phyloP scores from a whole-genome alignment of 345 rosid genomes.

The Sapria himalayana region DNA sequence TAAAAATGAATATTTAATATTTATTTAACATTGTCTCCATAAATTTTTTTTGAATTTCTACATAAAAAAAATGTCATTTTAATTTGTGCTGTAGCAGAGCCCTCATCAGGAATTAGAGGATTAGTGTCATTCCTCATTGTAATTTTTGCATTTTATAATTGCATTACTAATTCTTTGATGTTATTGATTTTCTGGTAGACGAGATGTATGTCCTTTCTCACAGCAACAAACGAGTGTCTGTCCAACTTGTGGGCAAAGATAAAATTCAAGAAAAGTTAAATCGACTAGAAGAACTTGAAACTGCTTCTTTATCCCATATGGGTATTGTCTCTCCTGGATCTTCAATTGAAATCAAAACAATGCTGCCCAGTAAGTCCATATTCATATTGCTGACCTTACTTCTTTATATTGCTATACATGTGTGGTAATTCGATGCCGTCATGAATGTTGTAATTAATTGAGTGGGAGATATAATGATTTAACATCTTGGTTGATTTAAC shows the following conservation, averaged over 20 bases:
- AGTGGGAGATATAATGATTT: too few relatives aligned
- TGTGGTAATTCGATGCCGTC: too few relatives aligned
- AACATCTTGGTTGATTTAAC: too few relatives aligned
- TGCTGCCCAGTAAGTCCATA: constrained; percentile 54
- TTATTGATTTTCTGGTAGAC: constrained; percentile 22
- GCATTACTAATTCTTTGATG: background rate
- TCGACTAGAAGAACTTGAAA: constrained; percentile 46
- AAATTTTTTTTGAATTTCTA: background rate
- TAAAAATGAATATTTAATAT: too few relatives aligned
- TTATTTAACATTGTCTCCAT: too few relatives aligned
- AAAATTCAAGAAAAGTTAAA: constrained; percentile 61
- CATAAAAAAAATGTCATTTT: background rate
- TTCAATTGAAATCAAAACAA: constrained; percentile 20
- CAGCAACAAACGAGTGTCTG: constrained; percentile 46
- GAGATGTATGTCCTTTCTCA: constrained; percentile 92
- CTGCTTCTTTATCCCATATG: constrained; percentile 49
- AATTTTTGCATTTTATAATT: background rate
- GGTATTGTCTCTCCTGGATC: constrained; percentile 58
- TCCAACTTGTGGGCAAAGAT: constrained; percentile 62
- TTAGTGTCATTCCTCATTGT: too few relatives aligned
- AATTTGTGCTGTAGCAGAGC: background rate
- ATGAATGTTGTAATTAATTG: too few relatives aligned
- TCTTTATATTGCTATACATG: background rate
- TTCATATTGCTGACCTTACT: too few relatives aligned
- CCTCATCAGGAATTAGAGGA: too few relatives aligned